Base-by-base conservation (phyloP, 2,329 filamentous ascomycete species). In the Fusarium buxicola region DNA sequence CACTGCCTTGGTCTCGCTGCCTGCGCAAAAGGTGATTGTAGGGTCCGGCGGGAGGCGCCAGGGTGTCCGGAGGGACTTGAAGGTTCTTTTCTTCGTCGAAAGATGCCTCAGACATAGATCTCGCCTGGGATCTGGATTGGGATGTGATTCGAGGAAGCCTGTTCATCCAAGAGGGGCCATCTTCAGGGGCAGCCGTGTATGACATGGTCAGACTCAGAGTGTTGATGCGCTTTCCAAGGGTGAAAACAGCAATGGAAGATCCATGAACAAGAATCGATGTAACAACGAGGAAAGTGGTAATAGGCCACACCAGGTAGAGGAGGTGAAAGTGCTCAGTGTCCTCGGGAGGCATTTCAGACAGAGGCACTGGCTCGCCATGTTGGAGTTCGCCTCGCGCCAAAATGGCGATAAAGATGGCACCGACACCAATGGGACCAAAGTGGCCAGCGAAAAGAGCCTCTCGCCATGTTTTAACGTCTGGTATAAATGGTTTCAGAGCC, bases 201-300 rank as follows among this genome's bases (percentile, higher is more conserved):
- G 95, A 97, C 86, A 99, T 92, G 52, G 95, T 97, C 59, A 99
- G 83, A 1, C 92, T 94, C 66, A 99, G 80, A 0, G 95, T 98
- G 79, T 98, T 98, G 85, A 99, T 99, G 60, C 92, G 94, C 77
- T 98, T 99, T 70, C 95, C 95, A 2, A 99, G 86, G 0, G 95
- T 98, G 71, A 99, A 99, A 8, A 99, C 95, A 6, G 95, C 95
- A 69, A 99, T 91, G 0, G 95, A 98, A n/a, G 95, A 98, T 18
- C 95, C 95, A 72, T 99, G 95, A 2, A 99, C 92, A 32, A 98
- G 78, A 70, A 99, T 99, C 11, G 95, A 99, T 4, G 91, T 85
- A 49, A 99, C 92, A 59, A 99, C 94, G 71, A 99, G 81, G 77
- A 99, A 99, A 1, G 92, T 92, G 0, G 92, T 92, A 56, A 99